A percentile compares a stretch with the other conserved stretches of the same genome.
phyloP scores from a whole-genome alignment of 331 rosid genomes.

The Rhamnella rubrinervis region DNA sequence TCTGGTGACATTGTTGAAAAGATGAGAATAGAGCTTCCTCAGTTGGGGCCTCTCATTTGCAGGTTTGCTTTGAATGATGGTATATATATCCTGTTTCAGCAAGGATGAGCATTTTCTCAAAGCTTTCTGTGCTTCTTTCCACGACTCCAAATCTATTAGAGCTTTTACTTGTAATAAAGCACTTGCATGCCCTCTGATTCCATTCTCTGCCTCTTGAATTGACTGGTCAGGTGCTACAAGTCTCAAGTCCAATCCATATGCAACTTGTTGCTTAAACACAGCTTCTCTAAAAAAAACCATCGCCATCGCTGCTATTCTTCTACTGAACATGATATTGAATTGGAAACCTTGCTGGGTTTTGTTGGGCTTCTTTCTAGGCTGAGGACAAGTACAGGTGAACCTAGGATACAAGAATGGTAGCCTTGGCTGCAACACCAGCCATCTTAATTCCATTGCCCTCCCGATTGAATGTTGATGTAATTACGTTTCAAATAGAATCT shows the following conservation, averaged over 20 bases:
- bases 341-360: too few species aligned
- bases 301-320: conserved; percentile 26
- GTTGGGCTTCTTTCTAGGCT: too few species aligned
- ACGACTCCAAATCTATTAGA: conserved; percentile 52
- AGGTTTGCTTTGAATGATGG: conserved; percentile 61
- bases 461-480: too few species aligned
- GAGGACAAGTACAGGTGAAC: too few species aligned
- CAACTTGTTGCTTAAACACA: conserved; percentile 17
- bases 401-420: too few species aligned
- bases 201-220: conserved; percentile 43
- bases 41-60: conserved; percentile 59
- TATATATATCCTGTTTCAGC: conserved; percentile 57
- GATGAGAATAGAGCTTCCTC: conserved; percentile 60
- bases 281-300: conserved; percentile 2
- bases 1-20: conserved; percentile 69
- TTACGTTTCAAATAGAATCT: too few species aligned
- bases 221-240: conserved; percentile 35
- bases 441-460: too few species aligned
- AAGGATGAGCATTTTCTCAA: conserved; percentile 49
- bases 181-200: conserved; percentile 35
- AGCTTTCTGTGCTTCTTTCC: conserved; percentile 59
- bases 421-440: too few species aligned
- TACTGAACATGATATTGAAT: not conserved
- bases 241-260: conserved; percentile 38
- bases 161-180: conserved; percentile 39